Evolutionary conservation across 768 basidiomycete species (phyloP), one percentile per base, ranked within the genome.

Genomic region (Kwoniella mangroviensis): DNA sequence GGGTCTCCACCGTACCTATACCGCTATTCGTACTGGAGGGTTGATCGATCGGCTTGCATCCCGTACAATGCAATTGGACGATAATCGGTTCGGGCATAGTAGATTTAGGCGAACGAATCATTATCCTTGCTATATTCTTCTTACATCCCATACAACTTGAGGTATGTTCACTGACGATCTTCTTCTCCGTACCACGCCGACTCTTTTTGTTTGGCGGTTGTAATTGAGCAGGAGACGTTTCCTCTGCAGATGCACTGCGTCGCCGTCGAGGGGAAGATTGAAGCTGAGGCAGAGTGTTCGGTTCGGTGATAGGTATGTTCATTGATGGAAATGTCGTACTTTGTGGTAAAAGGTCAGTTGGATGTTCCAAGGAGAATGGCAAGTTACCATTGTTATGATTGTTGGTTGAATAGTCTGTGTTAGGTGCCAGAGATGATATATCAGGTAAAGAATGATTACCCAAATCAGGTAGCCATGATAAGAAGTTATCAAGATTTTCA

Each of bases 401-500:
- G 41, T 17, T 60, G 62, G 28, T 24, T 1, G 49, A 54, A 53
- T 42, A 73, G 34, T 57, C 51, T 5, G 19, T 63, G 54, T 22
- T 58, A 19, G 49, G 57, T 13, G 45, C 55, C 15, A 59, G 61
- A 11, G 53, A 52, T 19, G 57, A 24, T 9, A 28, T 10, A 17
- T 68, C 67, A 40, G 43, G 58, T 15, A 59, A 62, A 21, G 59
- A 28, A 45, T 62, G 26, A 40, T 70, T 34, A 52, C 69, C 70
- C 17, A 74, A 65, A 63, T 77, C 74, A 15, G 78, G 76, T n/a
- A 79, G 41, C 78, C 78, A 79, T 17, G 75, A 73, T 54, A 79
- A 71, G 53, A 75, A 61, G 26, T 61, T 71, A 28, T 79, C 74
- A 24, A 79, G 56, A 45, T 73, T 73, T 24, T 73, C 52, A 34